phyloP scores from a whole-genome alignment of 2,329 filamentous ascomycete genomes.

The Colletotrichum phormii region DNA sequence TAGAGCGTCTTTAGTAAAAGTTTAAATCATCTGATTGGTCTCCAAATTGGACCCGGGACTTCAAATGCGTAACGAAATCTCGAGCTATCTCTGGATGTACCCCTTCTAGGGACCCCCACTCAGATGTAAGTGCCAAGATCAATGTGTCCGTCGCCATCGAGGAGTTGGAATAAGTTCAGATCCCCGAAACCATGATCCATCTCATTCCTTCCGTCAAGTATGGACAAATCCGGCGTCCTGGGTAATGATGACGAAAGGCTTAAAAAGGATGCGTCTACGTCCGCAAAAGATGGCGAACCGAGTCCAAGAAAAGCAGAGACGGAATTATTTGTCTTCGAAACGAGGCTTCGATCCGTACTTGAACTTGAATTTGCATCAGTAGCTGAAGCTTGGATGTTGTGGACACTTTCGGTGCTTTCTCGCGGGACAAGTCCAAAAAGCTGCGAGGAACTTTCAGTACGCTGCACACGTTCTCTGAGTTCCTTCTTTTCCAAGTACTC shows the following conservation, averaged over 20 bases:
- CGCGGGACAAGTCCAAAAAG: constrained; percentile 62
- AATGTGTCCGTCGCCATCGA: constrained; percentile 64
- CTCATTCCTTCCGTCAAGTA: constrained; percentile 52
- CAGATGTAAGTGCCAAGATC: constrained; percentile 57
- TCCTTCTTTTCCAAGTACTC: constrained; percentile 62
- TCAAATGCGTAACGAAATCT: no score
- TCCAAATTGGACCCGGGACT: no score
- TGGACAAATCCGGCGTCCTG: constrained; percentile 54
- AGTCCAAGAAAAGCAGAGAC: constrained; percentile 39
- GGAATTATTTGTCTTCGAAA: background rate
- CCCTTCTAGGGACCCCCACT: background rate
- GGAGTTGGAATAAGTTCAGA: constrained; percentile 62
- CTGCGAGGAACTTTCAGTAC: constrained; percentile 63
- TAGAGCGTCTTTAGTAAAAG: no score
- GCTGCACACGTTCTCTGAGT: constrained; percentile 56
- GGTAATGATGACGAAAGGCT: constrained; percentile 51
- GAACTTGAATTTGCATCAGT: constrained; percentile 20
- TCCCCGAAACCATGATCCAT: constrained; percentile 55
- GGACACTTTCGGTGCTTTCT: constrained; percentile 32
- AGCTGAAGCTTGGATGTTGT: constrained; percentile 19
- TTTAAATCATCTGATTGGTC: no score
- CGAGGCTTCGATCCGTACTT: background rate
- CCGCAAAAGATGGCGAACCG: constrained; percentile 47
- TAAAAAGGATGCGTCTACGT: constrained; percentile 52
- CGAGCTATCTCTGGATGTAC: background rate